A percentile compares a stretch with the other conserved stretches of the same genome.
Evolutionary conservation across 495 filamentous ascomycete genomes (phyloP).

Genomic region (Penicillium ucsense): DNA sequence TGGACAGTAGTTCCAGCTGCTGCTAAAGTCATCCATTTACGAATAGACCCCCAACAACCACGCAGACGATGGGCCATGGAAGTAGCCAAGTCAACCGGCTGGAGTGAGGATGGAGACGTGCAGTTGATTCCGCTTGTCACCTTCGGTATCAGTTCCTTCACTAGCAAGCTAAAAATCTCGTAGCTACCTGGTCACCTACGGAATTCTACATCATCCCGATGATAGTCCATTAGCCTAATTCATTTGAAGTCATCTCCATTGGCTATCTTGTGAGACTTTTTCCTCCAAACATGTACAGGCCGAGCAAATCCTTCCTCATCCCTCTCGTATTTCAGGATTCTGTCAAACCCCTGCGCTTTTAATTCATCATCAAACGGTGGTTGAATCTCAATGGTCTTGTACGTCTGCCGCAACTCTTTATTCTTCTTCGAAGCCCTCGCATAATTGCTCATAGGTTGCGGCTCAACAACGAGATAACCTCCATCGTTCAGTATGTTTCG

Average conservation of each 20-base stretch:
- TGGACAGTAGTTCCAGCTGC: no score
- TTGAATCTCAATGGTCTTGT: slow-evolving; percentile 18
- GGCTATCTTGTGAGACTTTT: slow-evolving; percentile 8
- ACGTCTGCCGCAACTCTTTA: slow-evolving; percentile 22
- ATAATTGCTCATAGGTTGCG: slow-evolving; percentile 25
- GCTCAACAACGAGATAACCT: slow-evolving; percentile 20
- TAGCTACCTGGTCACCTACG: no score
- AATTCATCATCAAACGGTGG: slow-evolving; percentile 19
- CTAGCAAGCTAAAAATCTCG: no score
- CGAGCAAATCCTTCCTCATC: slow-evolving; percentile 22
- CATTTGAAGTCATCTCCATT: slow-evolving; percentile 6
- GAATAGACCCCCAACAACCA: no score
- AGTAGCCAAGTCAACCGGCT: no score
- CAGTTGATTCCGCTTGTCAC: no score
- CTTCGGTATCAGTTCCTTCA: no score
- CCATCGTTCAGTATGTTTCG: slow-evolving; percentile 17
- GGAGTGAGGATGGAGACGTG: no score
- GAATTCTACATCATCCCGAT: slow-evolving; percentile 3
- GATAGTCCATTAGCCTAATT: slow-evolving; percentile 5
- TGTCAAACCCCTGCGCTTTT: slow-evolving; percentile 19
- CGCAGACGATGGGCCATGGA: no score
- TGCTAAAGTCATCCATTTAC: no score
- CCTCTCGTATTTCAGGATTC: slow-evolving; percentile 16
- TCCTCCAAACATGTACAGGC: slow-evolving; percentile 22
- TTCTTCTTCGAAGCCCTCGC: slow-evolving; percentile 20